Percentiles rank a stretch among this genome's conserved stretches.
These are phyloP conservation scores for Boletus rubropictus DNA, from an alignment of 768 basidiomycete genomes.

Conservation along the genomic window DNA sequence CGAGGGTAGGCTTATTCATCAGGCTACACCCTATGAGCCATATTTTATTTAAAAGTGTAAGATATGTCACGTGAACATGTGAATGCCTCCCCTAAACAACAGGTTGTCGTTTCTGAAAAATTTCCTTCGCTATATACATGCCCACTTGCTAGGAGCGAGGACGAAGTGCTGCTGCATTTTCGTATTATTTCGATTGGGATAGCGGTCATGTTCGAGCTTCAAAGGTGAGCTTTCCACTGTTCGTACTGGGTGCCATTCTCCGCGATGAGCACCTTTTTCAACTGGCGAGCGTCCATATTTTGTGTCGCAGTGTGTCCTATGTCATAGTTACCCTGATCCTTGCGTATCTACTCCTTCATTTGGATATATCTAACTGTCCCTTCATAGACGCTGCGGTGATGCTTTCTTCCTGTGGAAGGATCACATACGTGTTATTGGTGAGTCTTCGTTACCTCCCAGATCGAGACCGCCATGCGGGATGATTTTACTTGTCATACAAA, in stretches of 20 bases:
- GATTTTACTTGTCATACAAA: constrained; percentile 66
- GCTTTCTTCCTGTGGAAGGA: background rate
- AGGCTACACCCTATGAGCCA: no score
- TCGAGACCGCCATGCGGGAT: constrained; percentile 34
- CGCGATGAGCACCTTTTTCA: constrained; percentile 48
- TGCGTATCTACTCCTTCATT: constrained; percentile 23
- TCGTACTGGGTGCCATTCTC: background rate
- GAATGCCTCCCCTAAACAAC: constrained; percentile 9
- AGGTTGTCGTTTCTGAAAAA: no score
- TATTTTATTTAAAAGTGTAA: background rate
- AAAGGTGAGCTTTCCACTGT: constrained; percentile 5
- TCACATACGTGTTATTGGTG: background rate
- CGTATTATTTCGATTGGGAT: background rate
- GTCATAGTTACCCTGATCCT: constrained; percentile 93
- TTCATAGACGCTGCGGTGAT: background rate
- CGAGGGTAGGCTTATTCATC: no score
- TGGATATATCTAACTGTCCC: constrained; percentile 5
- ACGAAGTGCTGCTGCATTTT: background rate
- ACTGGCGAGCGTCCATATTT: constrained; percentile 44
- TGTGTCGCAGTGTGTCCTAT: constrained; percentile 49
- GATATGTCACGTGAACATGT: background rate
- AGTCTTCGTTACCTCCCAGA: constrained; percentile 5
- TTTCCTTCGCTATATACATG: background rate
- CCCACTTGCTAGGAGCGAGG: background rate
- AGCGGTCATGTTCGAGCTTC: background rate